Evolutionary conservation across 192 early-diverging fungal species (phyloP).

Genomic region (Paraglomus occultum): DNA sequence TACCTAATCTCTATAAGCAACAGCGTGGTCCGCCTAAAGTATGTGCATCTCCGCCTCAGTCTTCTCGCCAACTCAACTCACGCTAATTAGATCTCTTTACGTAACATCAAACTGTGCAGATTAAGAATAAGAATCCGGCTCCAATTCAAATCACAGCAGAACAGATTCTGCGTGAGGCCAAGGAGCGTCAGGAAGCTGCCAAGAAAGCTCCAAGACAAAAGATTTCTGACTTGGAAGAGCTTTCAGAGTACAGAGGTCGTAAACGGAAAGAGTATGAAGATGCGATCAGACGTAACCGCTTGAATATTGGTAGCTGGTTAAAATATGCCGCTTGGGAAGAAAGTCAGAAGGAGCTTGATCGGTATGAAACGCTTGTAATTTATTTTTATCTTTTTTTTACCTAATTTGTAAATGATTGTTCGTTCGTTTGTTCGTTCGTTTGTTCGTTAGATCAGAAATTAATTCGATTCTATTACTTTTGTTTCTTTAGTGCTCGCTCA

Average conservation of each 20-base stretch:
- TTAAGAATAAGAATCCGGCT: slow-evolving; percentile 99
- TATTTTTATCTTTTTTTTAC: background rate
- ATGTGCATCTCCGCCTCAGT: background rate
- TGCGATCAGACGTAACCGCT: slow-evolving; percentile 79
- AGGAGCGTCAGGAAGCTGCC: slow-evolving; percentile 71
- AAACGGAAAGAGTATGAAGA: slow-evolving; percentile 97
- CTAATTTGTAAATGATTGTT: background rate
- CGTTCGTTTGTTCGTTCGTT: background rate
- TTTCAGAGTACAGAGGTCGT: slow-evolving; percentile 83
- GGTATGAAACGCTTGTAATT: slow-evolving; percentile 41
- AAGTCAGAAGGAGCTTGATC: slow-evolving; percentile 77
- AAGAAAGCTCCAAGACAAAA: slow-evolving; percentile 75
- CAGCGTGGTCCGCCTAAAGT: slow-evolving; percentile 30
- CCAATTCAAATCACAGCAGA: slow-evolving; percentile 98
- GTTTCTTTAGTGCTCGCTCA: slow-evolving; percentile 62
- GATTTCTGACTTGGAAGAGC: slow-evolving; percentile 91
- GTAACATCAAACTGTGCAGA: slow-evolving; percentile 40
- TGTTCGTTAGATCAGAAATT: background rate
- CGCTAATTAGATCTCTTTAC: background rate
- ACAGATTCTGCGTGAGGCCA: slow-evolving; percentile 95
- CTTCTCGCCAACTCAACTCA: background rate
- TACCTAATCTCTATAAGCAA: slow-evolving; percentile 30
- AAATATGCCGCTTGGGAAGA: slow-evolving; percentile 98
- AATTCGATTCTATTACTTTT: slow-evolving; percentile 4
- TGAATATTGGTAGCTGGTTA: slow-evolving; percentile 86